These are phyloP conservation scores for Fusarium aywerte DNA, from an alignment of 2,329 filamentous ascomycete species.

Conservation along the genomic window DNA sequence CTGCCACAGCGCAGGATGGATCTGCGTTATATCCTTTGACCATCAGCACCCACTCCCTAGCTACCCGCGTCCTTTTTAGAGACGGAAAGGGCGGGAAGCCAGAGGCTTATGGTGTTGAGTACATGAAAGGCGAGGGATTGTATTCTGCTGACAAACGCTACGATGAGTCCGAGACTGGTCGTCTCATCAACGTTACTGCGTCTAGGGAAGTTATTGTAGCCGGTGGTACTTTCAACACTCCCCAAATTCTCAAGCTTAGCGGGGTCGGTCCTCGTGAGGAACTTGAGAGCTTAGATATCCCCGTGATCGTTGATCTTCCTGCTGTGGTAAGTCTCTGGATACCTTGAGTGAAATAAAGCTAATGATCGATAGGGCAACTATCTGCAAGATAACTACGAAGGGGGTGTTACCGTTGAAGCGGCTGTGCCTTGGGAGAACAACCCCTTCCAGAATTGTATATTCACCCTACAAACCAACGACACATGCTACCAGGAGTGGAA, in stretches of 20 bases:
- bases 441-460: constrained; percentile 18
- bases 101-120: constrained; percentile 47
- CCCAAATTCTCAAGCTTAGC: constrained; percentile 62
- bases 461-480: constrained; percentile 40
- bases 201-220: constrained; percentile 39
- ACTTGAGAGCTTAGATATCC: constrained; percentile 50
- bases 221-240: constrained; percentile 41
- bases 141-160: constrained; percentile 54
- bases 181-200: constrained; percentile 22
- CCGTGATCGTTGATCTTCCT: constrained; percentile 62
- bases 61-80: constrained; percentile 52
- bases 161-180: constrained; percentile 17
- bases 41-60: constrained; percentile 50
- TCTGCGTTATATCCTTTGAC: constrained; percentile 56
- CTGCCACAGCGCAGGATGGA: constrained; percentile 31
- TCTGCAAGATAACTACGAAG: constrained; percentile 48
- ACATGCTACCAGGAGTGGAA: constrained; percentile 52
- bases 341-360: background rate
- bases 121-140: constrained; percentile 53
- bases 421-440: constrained; percentile 30
- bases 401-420: constrained; percentile 37
- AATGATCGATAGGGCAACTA: constrained; percentile 19
- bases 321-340: constrained; percentile 44
- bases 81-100: background rate
- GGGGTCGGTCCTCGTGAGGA: constrained; percentile 57